Conservation (phyloP, 2,329 filamentous ascomycete species). For the Pestalotiopsis sp. region DNA sequence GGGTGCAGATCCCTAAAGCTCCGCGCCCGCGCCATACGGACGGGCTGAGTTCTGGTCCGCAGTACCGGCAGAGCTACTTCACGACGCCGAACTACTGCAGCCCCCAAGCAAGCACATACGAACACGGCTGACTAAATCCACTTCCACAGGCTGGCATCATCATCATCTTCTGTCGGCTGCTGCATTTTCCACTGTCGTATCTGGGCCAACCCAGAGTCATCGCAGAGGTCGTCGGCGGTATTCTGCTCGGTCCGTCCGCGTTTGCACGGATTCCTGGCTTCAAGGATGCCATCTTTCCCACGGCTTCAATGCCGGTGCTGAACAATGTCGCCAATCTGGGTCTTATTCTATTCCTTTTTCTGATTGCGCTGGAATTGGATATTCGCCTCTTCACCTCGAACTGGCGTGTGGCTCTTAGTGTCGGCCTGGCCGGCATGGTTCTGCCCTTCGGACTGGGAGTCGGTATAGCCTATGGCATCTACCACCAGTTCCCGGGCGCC, state of each 20-base stretch:
- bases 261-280: slow-evolving; percentile 75
- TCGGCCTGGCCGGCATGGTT: slow-evolving; percentile 70
- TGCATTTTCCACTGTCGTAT: slow-evolving; percentile 73
- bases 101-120: neutral
- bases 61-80: neutral
- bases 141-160: slow-evolving; percentile 65
- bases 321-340: slow-evolving; percentile 73
- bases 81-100: neutral
- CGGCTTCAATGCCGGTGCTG: slow-evolving; percentile 66
- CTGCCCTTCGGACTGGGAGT: slow-evolving; percentile 73
- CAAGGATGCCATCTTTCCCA: slow-evolving; percentile 67
- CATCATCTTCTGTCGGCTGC: slow-evolving; percentile 70
- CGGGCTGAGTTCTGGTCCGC: neutral
- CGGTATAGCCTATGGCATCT: slow-evolving; percentile 72
- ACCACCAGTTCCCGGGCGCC: slow-evolving; percentile 60
- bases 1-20: neutral
- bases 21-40: neutral
- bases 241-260: slow-evolving; percentile 74
- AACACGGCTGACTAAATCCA: neutral
- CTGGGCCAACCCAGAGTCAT: slow-evolving; percentile 77
- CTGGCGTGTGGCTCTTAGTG: slow-evolving; percentile 70
- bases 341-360: slow-evolving; percentile 72
- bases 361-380: slow-evolving; percentile 77
- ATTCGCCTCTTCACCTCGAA: slow-evolving; percentile 68
- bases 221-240: slow-evolving; percentile 76